A percentile compares a stretch with the other conserved stretches of the same genome.
Evolutionary conservation across 805 yeast species (phyloP).

Genomic region (Dipodascopsis uninucleata): DNA sequence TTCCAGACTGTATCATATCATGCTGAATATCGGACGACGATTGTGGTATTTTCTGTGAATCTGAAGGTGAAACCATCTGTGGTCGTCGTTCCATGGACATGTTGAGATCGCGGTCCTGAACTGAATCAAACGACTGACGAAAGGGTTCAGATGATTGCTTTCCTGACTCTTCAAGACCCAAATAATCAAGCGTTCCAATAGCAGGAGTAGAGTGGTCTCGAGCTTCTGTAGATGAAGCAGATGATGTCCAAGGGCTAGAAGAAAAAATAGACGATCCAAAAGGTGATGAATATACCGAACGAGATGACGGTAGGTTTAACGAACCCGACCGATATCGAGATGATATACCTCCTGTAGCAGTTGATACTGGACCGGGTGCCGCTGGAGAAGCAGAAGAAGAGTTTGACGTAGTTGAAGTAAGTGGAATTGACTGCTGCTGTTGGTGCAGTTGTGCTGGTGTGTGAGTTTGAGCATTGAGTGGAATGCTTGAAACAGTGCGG

Average conservation of each 20-base stretch:
- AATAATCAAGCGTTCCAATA: constrained; percentile 26
- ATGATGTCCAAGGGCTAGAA: constrained; percentile 2
- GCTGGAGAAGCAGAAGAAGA: too few relatives aligned
- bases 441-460: not conserved
- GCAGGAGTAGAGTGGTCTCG: constrained; percentile 16
- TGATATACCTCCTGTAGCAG: too few relatives aligned
- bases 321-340: constrained; percentile 27
- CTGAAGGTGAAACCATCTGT: not conserved
- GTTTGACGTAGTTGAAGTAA: too few relatives aligned
- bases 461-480: too few relatives aligned
- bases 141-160: too few relatives aligned
- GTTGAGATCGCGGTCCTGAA: constrained; percentile 1
- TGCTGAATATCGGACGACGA: constrained; percentile 2
- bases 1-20: constrained; percentile 1
- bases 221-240: not conserved
- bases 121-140: too few relatives aligned
- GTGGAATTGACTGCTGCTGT: too few relatives aligned
- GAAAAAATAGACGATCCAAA: constrained; percentile 16
- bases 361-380: too few relatives aligned
- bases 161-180: constrained; percentile 25
- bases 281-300: constrained; percentile 5
- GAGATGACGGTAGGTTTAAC: constrained; percentile 19
- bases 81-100: constrained; percentile 4
- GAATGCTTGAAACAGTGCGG: too few relatives aligned
- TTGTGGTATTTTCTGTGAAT: not conserved